Percentiles rank a stretch among this genome's conserved stretches.
phyloP scores from a whole-genome alignment of 1,139 yeast genomes.

The Meyerozyma sp. region DNA sequence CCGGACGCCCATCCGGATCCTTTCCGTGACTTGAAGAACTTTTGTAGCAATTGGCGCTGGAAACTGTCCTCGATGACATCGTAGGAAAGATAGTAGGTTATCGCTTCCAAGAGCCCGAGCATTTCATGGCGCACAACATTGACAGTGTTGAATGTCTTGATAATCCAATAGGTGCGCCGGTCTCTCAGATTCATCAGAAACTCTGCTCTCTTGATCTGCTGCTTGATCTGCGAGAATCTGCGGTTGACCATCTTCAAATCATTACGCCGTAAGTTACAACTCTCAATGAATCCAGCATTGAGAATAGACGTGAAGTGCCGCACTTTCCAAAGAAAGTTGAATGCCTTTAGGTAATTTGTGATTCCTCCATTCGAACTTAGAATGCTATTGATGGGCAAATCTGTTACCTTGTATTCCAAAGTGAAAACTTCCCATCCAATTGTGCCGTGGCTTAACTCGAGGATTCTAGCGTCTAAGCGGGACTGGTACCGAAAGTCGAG shows the following conservation, averaged over 20 bases:
- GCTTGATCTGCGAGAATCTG: slow-evolving; percentile 11
- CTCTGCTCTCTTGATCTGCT: slow-evolving; percentile 4
- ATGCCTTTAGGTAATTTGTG: slow-evolving; percentile 61
- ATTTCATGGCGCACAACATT: slow-evolving; percentile 44
- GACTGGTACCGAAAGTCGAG: slow-evolving; percentile 19
- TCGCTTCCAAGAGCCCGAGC: slow-evolving; percentile 36
- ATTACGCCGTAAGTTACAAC: slow-evolving; percentile 26
- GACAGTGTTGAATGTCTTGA: slow-evolving; percentile 32
- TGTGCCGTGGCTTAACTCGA: slow-evolving; percentile 59
- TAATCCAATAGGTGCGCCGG: slow-evolving; percentile 21
- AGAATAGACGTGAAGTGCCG: slow-evolving; percentile 39
- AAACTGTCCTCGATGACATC: slow-evolving; percentile 47
- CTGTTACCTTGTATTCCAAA: slow-evolving; percentile 65
- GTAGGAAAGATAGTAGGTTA: slow-evolving; percentile 39
- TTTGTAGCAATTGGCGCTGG: slow-evolving; percentile 19
- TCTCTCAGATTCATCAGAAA: slow-evolving; percentile 14
- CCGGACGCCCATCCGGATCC: slow-evolving; percentile 1
- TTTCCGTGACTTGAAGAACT: slow-evolving; percentile 14
- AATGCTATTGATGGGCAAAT: slow-evolving; percentile 43
- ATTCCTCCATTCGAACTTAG: slow-evolving; percentile 8
- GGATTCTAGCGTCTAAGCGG: slow-evolving; percentile 75
- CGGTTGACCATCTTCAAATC: slow-evolving; percentile 22
- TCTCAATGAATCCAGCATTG: background rate
- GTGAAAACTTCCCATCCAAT: slow-evolving; percentile 93
- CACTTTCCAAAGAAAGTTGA: slow-evolving; percentile 81